These are phyloP conservation scores for Globisporangium emineosum DNA, from an alignment of 352 stramenopile genomes.

Conservation along the genomic window DNA sequence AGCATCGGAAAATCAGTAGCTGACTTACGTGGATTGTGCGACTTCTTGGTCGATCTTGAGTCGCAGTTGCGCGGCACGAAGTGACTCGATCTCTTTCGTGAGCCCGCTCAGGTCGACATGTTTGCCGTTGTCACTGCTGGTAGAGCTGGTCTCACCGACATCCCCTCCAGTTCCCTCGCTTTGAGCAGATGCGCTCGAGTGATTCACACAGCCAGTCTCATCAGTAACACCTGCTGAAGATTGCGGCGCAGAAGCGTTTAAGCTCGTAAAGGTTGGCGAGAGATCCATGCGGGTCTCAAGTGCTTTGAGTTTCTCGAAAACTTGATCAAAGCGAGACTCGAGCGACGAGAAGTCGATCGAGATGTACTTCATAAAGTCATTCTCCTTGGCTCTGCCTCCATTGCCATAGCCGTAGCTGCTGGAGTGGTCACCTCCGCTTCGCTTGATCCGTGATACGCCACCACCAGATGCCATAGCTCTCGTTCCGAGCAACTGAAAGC, in stretches of 20 bases:
- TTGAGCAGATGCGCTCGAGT: not conserved
- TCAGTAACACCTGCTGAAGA: not conserved
- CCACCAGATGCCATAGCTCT: conserved; percentile 2
- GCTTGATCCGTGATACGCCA: not conserved
- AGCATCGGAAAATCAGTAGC: no score
- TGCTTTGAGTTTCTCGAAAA: conserved; percentile 41
- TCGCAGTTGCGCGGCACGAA: conserved; percentile 49
- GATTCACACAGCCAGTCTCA: not conserved
- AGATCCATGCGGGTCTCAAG: conserved; percentile 27
- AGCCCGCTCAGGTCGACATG: conserved; percentile 25
- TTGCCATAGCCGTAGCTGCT: not conserved
- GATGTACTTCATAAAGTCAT: conserved; percentile 43
- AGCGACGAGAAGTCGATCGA: conserved; percentile 46
- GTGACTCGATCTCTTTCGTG: conserved; percentile 46
- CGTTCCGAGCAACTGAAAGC: not conserved
- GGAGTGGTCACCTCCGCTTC: not conserved
- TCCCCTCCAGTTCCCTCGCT: not conserved
- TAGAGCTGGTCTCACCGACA: not conserved
- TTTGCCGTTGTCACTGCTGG: conserved; percentile 7
- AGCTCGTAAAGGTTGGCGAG: not conserved
- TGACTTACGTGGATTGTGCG: conserved; percentile 27
- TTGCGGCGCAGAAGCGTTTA: not conserved
- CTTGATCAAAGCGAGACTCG: conserved; percentile 46
- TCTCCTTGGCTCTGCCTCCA: conserved; percentile 13
- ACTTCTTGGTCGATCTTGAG: conserved; percentile 66